Base-by-base conservation (phyloP, 2,329 filamentous ascomycete species). In the Aspergillus hortae region DNA sequence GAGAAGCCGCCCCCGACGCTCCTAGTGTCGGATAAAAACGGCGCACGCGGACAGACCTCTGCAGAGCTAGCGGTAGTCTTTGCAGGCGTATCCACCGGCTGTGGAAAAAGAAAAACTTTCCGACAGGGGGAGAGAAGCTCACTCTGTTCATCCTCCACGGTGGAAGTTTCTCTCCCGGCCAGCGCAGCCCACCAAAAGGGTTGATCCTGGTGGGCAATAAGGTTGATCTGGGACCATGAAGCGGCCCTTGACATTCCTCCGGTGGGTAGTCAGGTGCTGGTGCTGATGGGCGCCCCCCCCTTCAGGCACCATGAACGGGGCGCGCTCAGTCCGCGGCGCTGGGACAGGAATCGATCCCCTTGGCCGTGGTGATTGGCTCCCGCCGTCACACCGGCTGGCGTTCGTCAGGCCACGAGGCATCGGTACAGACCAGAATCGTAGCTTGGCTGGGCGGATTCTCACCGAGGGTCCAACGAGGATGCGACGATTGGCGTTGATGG, bases 11-110 rank as follows among this genome's bases (percentile, higher is more conserved):
- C 7, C 10, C 27, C 27, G 7, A 14, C 17, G 40, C 40, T 33
- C 11, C 44, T 43, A 38, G 44, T 21, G 51, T 53, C 51, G 51
- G 51, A 49, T 49, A 46, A 49, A 53, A 50, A 50, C 51, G 46
- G 51, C 46, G 51, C 51, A 53, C 47, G 23, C 44, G 27, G 17
- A 49, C 30, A 48, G 14, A 30, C 35, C 36, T 19, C n/a, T 43
- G 25, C 33, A 45, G 21, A 19, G 21, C 40, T 17, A 7, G 23
- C 4, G 4, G 4, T 23, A 7, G 23, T 23, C 23, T 23, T 23
- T 23, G 23, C 23, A 23, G 23, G 23, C 21, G 45, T 19, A 35
- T 21, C 19, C 38, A 46, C 27, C 40, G 32, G 46, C 38, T 32
- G 25, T 19, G 44, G 40, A 17, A 46, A 45, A 25, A n/a, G 35